phyloP scores from a whole-genome alignment of 768 basidiomycete genomes.

The Amanita molliuscula region DNA sequence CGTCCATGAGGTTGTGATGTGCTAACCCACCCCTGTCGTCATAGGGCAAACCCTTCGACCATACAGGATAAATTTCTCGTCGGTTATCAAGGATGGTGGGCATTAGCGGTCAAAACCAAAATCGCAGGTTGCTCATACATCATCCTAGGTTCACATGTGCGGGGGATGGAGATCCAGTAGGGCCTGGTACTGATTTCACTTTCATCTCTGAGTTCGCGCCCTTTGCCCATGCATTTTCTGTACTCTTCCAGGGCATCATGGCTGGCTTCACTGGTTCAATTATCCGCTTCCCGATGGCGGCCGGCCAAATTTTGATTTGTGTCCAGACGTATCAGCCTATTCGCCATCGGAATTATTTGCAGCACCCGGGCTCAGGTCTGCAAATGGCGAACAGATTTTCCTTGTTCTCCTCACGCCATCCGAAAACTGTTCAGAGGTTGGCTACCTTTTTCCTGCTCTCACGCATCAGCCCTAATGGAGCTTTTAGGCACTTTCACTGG shows the following conservation, averaged over 20 bases:
- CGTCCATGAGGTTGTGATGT: background rate
- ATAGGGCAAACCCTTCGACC: constrained; percentile 59
- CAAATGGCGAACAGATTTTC: constrained; percentile 47
- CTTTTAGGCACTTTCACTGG: constrained; percentile 61
- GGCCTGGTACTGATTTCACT: constrained; percentile 31
- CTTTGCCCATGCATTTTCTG: background rate
- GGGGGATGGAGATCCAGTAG: constrained; percentile 59
- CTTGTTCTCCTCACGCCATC: constrained; percentile 77
- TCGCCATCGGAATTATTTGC: constrained; percentile 59
- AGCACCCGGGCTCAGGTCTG: constrained; percentile 53
- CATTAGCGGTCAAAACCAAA: background rate
- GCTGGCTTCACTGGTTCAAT: constrained; percentile 83
- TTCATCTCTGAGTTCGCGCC: background rate
- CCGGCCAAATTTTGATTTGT: constrained; percentile 62
- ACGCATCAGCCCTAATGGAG: background rate
- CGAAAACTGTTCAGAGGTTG: constrained; percentile 58
- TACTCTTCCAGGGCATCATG: constrained; percentile 50
- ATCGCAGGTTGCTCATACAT: background rate
- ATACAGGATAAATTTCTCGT: constrained; percentile 81
- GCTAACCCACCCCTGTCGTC: constrained; percentile 1
- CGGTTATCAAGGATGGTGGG: constrained; percentile 82
- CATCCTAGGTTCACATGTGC: constrained; percentile 56
- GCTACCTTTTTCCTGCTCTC: background rate
- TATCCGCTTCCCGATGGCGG: constrained; percentile 61
- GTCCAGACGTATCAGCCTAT: constrained; percentile 72